Base-by-base conservation (phyloP, 2,329 filamentous ascomycete species). In the Cladophialophora immunda region DNA sequence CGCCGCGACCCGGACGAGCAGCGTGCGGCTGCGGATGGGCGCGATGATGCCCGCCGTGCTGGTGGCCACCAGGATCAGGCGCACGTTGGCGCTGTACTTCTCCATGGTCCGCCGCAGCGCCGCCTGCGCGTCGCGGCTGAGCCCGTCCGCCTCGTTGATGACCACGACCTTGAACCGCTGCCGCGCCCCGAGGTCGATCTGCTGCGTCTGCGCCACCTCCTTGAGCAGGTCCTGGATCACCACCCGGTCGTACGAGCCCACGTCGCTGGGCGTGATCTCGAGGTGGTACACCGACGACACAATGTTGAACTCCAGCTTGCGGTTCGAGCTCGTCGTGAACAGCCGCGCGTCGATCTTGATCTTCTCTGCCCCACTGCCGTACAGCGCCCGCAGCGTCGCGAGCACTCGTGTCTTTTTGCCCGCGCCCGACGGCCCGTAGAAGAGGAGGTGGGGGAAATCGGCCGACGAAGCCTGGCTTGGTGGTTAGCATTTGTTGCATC, bases 281-380 rank as follows among this genome's bases (percentile, higher is more conserved):
- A 99, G 90, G 79, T 99, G 95, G 81, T 99, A 99, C 70, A 97
- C 89, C 0, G 94, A 98, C 53, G 94, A 90, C 62, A 99, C 95
- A 71, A 99, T 97, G 82, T 97, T 99, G 87, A 99, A 99, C 81
- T 99, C 95, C 74, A 99, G 90, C 81, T 99, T 99, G 77, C 95
- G 93, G 80, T 97, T 98, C 25, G 71, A 70, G 25, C 89, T 94
- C 0, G 95, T 98, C 80, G 97, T 94, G 83, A 99, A 99, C 66
- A 97, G 91, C 71, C 95, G 92, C 13, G 93, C 92, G 77, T 99
- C 95, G 81, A 99, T 98, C 83, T 98, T 98, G 85, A 99, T 99
- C 85, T 97, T 98, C 77, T 99, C 96, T n/a, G 97, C 95, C 52
- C 95, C 94, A 0, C 94, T 90, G 0, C 95, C 95, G 79, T 95